Percentiles rank a stretch among this genome's conserved stretches.
Conservation (phyloP, 345 rosid genomes). For the Orychophragmus violaceus region DNA sequence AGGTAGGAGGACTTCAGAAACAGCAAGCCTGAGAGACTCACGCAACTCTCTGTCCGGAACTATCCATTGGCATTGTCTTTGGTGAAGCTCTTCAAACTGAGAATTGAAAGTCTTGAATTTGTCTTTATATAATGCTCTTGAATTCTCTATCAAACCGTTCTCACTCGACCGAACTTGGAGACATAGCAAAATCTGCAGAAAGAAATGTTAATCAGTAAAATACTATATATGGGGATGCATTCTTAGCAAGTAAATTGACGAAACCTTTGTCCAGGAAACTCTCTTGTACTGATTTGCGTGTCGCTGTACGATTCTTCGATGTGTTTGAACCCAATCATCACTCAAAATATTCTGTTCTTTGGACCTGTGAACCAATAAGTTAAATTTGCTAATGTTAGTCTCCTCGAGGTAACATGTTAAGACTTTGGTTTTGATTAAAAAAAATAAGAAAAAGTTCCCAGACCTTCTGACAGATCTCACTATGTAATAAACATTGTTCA, state of each 20-base stretch:
- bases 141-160: slow-evolving; percentile 30
- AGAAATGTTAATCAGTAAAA: neutral
- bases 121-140: slow-evolving; percentile 83
- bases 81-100: slow-evolving; percentile 90
- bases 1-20: slow-evolving; percentile 93
- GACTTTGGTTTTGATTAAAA: neutral
- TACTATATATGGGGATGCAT: too few relatives aligned
- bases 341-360: slow-evolving; percentile 91
- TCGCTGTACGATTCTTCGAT: slow-evolving; percentile 88
- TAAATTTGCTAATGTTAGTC: slow-evolving; percentile 10
- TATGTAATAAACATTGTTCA: slow-evolving; percentile 95
- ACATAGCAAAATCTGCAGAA: slow-evolving; percentile 86
- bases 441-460: neutral
- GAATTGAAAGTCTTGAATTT: slow-evolving; percentile 80
- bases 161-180: slow-evolving; percentile 57
- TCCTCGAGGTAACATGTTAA: too few relatives aligned
- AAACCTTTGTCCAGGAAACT: slow-evolving; percentile 94
- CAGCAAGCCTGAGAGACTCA: slow-evolving; percentile 89
- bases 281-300: slow-evolving; percentile 98
- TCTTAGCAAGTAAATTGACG: neutral
- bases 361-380: slow-evolving; percentile 78
- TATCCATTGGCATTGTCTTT: slow-evolving; percentile 94
- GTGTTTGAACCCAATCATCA: slow-evolving; percentile 99
- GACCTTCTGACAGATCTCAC: slow-evolving; percentile 96
- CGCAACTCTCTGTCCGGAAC: slow-evolving; percentile 94